These are phyloP conservation scores for Trametes punicea DNA, from an alignment of 768 basidiomycete genomes.

Conservation along the genomic window DNA sequence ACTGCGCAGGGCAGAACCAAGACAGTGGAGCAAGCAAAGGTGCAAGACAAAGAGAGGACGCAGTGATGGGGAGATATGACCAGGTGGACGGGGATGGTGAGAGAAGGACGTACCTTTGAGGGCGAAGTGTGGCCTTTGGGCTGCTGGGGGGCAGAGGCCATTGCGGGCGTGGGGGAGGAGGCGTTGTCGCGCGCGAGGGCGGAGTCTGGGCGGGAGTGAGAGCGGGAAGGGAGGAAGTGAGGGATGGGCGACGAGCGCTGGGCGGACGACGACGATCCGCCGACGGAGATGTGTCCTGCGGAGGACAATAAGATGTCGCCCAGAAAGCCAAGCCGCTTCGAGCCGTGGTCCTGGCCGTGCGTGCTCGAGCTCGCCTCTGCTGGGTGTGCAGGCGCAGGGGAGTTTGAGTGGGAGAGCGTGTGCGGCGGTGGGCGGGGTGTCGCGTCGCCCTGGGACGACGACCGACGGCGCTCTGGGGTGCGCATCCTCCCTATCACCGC, in stretches of 20 bases:
- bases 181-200: slow-evolving; percentile 26
- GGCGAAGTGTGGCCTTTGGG: slow-evolving; percentile 29
- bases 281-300: background rate
- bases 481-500: background rate
- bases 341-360: slow-evolving; percentile 3
- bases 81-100: background rate
- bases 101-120: slow-evolving; percentile 27
- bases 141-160: slow-evolving; percentile 20
- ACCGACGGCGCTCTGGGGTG: slow-evolving; percentile 10
- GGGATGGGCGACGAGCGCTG: slow-evolving; percentile 22
- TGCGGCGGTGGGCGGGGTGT: slow-evolving; percentile 10
- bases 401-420: background rate
- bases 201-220: slow-evolving; percentile 25
- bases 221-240: slow-evolving; percentile 22
- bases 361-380: background rate
- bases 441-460: slow-evolving; percentile 19
- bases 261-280: background rate
- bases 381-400: background rate
- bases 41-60: background rate
- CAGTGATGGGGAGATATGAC: background rate
- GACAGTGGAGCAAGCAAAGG: background rate
- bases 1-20: too few relatives aligned
- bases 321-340: slow-evolving; percentile 23
- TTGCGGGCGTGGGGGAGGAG: slow-evolving; percentile 24
- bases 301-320: slow-evolving; percentile 11